Percentiles rank a stretch among this genome's conserved stretches.
These are phyloP conservation scores for Pulveroboletus sp. DNA, from an alignment of 768 basidiomycete genomes.

Conservation along the genomic window DNA sequence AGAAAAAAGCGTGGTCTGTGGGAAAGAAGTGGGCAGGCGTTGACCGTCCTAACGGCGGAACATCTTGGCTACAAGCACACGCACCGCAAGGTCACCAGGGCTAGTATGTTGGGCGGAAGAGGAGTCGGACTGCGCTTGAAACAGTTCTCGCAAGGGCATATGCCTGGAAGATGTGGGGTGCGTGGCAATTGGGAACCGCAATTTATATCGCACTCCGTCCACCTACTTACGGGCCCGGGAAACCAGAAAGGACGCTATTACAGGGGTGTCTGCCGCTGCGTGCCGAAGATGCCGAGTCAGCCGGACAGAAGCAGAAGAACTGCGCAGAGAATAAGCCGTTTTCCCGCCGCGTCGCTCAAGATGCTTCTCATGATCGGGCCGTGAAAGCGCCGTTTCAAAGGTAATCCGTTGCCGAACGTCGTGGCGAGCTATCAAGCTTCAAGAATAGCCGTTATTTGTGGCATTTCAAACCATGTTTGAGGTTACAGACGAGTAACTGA, in stretches of 20 bases:
- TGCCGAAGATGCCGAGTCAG: slow-evolving; percentile 13
- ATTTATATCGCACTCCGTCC: slow-evolving; percentile 1
- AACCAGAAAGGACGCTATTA: slow-evolving; percentile 1
- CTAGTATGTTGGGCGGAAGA: not conserved
- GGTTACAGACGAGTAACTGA: not conserved
- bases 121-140: not conserved
- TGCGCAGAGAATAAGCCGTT: slow-evolving; percentile 2
- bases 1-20: not conserved
- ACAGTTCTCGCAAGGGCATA: not conserved
- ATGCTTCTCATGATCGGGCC: not conserved
- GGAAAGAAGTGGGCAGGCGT: not conserved
- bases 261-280: slow-evolving; percentile 1
- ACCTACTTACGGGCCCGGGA: slow-evolving; percentile 14
- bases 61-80: not conserved
- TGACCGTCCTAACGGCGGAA: not conserved
- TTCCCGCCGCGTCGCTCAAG: not conserved
- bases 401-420: not conserved
- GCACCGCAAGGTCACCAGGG: not conserved
- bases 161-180: not conserved
- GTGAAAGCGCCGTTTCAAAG: not conserved
- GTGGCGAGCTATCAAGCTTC: not conserved
- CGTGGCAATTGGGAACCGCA: not conserved
- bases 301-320: too few species aligned
- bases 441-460: not conserved
- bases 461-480: not conserved